Evolutionary conservation across 108 stramenopile species (phyloP).

Genomic region (Poteriospumella lacustris): DNA sequence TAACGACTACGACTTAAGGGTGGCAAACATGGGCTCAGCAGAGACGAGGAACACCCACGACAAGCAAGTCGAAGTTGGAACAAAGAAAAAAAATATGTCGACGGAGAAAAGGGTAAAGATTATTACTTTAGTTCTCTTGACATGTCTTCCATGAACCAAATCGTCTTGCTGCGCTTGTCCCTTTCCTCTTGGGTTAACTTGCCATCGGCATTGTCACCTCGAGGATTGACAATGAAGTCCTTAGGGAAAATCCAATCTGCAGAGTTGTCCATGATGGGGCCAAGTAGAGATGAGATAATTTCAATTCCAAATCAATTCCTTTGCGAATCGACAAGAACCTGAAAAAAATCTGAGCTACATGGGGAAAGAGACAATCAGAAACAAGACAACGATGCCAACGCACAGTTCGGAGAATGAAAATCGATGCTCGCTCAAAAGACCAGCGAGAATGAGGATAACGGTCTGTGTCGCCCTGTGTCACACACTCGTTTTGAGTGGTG

Average conservation of each 20-base stretch:
- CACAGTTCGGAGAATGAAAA: no score
- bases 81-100: background rate
- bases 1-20: no score
- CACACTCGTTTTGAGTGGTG: no score
- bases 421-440: no score
- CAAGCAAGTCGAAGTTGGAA: background rate
- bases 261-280: background rate
- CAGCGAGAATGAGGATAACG: no score
- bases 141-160: conserved; percentile 13
- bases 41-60: background rate
- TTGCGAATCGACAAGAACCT: background rate
- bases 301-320: background rate
- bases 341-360: background rate
- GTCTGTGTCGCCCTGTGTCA: no score
- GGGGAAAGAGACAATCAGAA: background rate
- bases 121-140: background rate
- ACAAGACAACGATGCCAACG: background rate
- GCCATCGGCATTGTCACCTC: background rate
- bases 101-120: background rate
- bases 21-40: background rate
- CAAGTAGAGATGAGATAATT: background rate
- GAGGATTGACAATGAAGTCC: background rate
- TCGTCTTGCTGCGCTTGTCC: background rate
- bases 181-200: background rate
- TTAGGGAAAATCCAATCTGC: background rate